Evolutionary conservation across 2,329 filamentous ascomycete genomes (phyloP).

Genomic region (Nemania sp.): DNA sequence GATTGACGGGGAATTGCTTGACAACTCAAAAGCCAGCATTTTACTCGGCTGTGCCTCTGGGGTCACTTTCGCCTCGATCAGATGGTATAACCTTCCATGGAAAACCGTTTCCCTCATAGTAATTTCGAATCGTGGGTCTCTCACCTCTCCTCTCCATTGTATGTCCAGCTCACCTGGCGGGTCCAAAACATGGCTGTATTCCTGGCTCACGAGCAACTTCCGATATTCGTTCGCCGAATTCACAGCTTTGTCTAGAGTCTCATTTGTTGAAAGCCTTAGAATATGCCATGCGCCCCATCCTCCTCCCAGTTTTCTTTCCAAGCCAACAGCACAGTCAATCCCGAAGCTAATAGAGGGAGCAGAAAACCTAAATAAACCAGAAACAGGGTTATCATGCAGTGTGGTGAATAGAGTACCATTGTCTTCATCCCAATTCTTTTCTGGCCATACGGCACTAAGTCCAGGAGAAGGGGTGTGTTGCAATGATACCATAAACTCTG

Average conservation of each 20-base stretch:
- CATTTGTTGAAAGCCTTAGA: constrained; percentile 19
- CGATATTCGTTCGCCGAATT: constrained; percentile 32
- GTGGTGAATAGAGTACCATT: constrained; percentile 20
- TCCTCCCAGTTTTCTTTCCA: constrained; percentile 11
- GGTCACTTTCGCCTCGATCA: no score
- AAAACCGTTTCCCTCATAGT: no score
- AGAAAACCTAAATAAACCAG: constrained; percentile 31
- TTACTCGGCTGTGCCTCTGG: no score
- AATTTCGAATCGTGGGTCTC: no score
- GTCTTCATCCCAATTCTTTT: constrained; percentile 30
- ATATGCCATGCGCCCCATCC: constrained; percentile 30
- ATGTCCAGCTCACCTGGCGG: no score
- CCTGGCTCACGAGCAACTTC: no score
- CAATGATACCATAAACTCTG: constrained; percentile 26
- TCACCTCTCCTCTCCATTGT: no score
- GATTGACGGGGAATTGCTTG: no score
- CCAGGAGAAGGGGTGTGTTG: constrained; percentile 14
- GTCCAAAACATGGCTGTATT: no score
- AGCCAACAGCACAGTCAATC: constrained; percentile 27
- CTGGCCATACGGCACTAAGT: constrained; percentile 29
- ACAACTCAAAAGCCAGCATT: no score
- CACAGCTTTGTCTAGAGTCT: constrained; percentile 21
- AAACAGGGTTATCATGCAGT: constrained; percentile 14
- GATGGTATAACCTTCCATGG: no score
- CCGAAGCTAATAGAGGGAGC: not conserved